These are phyloP conservation scores for Sporobolomyces roseus DNA, from an alignment of 768 basidiomycete genomes.

Conservation along the genomic window DNA sequence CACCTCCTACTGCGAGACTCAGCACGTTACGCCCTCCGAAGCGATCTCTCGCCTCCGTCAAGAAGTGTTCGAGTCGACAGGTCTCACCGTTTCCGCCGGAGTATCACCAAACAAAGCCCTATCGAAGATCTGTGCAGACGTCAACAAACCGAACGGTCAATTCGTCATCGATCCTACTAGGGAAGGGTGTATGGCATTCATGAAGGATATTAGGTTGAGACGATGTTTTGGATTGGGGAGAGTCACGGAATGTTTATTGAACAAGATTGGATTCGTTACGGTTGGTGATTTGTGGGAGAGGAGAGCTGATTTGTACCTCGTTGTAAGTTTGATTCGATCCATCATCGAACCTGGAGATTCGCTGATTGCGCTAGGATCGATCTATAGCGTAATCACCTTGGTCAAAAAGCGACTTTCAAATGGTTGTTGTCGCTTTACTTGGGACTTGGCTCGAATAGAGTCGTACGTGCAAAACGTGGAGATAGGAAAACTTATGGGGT, in stretches of 20 bases:
- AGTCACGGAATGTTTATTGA: conserved; percentile 80
- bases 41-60: conserved; percentile 75
- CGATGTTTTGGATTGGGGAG: conserved; percentile 76
- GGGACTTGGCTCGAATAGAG: conserved; percentile 78
- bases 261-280: conserved; percentile 83
- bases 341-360: too few species aligned
- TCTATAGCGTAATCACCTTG: conserved; percentile 66
- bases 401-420: conserved; percentile 52
- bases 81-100: conserved; percentile 86
- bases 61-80: conserved; percentile 69
- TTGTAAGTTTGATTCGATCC: conserved; percentile 56
- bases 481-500: conserved; percentile 88
- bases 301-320: conserved; percentile 67
- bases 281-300: conserved; percentile 84
- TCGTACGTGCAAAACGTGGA: conserved; percentile 69
- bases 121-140: conserved; percentile 59
- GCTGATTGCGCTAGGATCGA: neutral
- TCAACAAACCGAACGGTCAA: conserved; percentile 39
- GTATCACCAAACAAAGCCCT: conserved; percentile 96
- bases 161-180: conserved; percentile 38
- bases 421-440: conserved; percentile 75
- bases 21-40: conserved; percentile 62
- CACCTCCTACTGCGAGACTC: conserved; percentile 71
- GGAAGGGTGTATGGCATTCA: conserved; percentile 43
- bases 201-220: conserved; percentile 19